Evolutionary conservation across 495 filamentous ascomycete genomes (phyloP).

Genomic region (Penicillium dipodomyicola): DNA sequence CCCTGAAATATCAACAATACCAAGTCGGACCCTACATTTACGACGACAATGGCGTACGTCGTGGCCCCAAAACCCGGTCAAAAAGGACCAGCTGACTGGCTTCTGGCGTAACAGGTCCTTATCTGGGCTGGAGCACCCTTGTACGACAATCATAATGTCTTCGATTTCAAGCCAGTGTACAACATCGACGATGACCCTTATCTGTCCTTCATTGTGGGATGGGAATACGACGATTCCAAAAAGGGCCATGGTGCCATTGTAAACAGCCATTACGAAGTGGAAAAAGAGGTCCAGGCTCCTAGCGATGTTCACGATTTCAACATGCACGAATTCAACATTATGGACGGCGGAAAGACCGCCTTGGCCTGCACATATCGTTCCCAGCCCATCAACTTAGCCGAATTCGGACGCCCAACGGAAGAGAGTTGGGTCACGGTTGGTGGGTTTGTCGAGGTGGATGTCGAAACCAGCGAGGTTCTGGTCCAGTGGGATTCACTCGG

Average conservation of each 20-base stretch:
- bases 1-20: conserved; percentile 37
- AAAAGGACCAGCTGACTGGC: conserved; percentile 5
- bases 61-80: background rate
- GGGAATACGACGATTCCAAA: conserved; percentile 34
- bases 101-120: conserved; percentile 26
- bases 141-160: conserved; percentile 37
- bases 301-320: conserved; percentile 43
- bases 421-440: conserved; percentile 39
- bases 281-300: conserved; percentile 38
- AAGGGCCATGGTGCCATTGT: conserved; percentile 37
- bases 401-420: conserved; percentile 44
- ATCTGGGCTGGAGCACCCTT: conserved; percentile 42
- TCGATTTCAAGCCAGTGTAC: conserved; percentile 42
- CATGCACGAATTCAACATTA: conserved; percentile 52
- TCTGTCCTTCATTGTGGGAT: conserved; percentile 48
- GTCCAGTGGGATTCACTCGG: conserved; percentile 49
- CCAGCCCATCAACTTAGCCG: conserved; percentile 39
- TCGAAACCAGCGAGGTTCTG: conserved; percentile 43
- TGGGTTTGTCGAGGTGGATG: conserved; percentile 49
- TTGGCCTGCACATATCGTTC: conserved; percentile 51
- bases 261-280: conserved; percentile 36
- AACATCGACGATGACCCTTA: conserved; percentile 39
- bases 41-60: conserved; percentile 38
- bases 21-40: conserved; percentile 48
- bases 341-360: conserved; percentile 39